Conservation (phyloP, 140 eudicot species). For the Senecio squalidus region DNA sequence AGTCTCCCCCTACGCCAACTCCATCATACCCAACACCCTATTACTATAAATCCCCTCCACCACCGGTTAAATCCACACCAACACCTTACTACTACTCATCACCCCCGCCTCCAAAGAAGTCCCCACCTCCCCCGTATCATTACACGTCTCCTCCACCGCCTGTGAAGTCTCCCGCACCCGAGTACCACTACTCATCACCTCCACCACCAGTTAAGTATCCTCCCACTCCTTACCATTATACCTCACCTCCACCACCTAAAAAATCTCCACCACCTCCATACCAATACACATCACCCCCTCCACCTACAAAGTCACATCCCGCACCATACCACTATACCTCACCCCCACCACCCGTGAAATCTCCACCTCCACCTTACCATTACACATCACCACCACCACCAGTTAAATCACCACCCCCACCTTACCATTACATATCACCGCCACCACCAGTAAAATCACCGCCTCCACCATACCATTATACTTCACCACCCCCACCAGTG, state of each 20-base stretch:
- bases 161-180: not conserved
- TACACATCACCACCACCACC: constrained; percentile 19
- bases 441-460: constrained; percentile 18
- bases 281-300: constrained; percentile 2
- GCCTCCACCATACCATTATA: constrained; percentile 20
- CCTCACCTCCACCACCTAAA: constrained; percentile 18
- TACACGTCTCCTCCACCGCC: constrained; percentile 21
- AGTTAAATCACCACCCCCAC: not conserved
- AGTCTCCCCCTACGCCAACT: constrained; percentile 13
- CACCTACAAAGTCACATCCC: not conserved
- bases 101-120: not conserved
- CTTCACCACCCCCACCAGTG: constrained; percentile 16
- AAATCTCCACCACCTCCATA: constrained; percentile 9
- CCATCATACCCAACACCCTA: constrained; percentile 19
- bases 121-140: constrained; percentile 16
- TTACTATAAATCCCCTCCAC: constrained; percentile 7
- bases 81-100: constrained; percentile 9
- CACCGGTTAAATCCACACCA: constrained; percentile 1
- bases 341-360: constrained; percentile 9
- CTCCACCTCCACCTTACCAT: constrained; percentile 2
- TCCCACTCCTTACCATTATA: constrained; percentile 11
- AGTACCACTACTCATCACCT: constrained; percentile 10
- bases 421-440: constrained; percentile 19
- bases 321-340: constrained; percentile 10
- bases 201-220: constrained; percentile 5